Evolutionary conservation across 345 rosid genomes (phyloP), one percentile per base, ranked within the genome.

Genomic region (Cochlearia excelsa): DNA sequence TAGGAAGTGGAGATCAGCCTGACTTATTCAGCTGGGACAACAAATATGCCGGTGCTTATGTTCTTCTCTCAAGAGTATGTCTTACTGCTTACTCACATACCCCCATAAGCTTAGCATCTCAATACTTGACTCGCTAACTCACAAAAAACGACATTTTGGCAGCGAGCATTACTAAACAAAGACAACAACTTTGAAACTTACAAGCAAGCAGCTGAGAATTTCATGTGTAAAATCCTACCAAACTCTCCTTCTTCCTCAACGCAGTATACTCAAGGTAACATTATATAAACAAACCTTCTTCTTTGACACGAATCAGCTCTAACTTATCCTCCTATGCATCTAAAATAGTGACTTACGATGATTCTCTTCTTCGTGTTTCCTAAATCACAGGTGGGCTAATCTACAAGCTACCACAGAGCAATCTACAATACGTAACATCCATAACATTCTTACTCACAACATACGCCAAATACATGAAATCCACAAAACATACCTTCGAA

Each of bases 11-110:
- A 67, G 91, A 88, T 30, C 80, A 81, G 29, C 79, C 88, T 1
- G 95, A 87, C 63, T 46, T 82, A 10, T 88, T 91, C 73, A 86
- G 98, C 57, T 91, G 96, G 98, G 96, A 91, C 78, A 85, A 85
- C 62, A 88, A 91, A 39, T 79, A 78, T 63, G 88, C 95, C 4
- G 96, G 98, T 26, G 88, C 86, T 38, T 81, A 83, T 63, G 88
- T 88, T 59, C 86, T 91, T 43, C 74, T 91, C 27, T 74, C 92
- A 0, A 77, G 90, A 79, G 91, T 87, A 72, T 46, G 51, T 27
- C 30, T 30, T 49, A 64, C 37, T 37, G 7, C 7, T 29, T 26
- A 31, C 54, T 64, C 23, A 16, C 23, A 16, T 16, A 16, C 23
- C 23, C 23, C 23, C 23, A 16, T 16, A 11, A 40, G 28, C 31